A percentile compares a stretch with the other conserved stretches of the same genome.
These are phyloP conservation scores for Nitzschia sp. DNA, from an alignment of 108 stramenopile genomes.

Conservation along the genomic window DNA sequence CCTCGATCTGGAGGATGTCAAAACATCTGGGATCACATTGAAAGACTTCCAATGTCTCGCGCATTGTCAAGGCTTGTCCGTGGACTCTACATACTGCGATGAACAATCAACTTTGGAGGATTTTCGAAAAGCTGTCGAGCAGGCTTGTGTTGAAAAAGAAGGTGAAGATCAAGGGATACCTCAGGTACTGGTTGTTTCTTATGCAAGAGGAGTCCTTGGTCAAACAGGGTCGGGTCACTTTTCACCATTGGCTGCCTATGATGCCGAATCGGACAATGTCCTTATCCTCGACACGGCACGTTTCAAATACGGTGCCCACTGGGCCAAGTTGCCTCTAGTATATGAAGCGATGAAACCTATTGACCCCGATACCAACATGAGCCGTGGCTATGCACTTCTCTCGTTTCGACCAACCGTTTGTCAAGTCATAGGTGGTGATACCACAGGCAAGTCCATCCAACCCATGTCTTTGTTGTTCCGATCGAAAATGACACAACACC, in stretches of 20 bases:
- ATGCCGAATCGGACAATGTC: slow-evolving; percentile 61
- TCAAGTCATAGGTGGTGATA: background rate
- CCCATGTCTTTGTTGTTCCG: slow-evolving; percentile 68
- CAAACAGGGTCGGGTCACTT: slow-evolving; percentile 96
- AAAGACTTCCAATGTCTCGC: slow-evolving; percentile 72
- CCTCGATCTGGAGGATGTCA: slow-evolving; percentile 66
- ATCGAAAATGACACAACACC: slow-evolving; percentile 53
- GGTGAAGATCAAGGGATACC: slow-evolving; percentile 1
- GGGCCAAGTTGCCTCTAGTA: slow-evolving; percentile 64
- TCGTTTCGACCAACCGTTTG: slow-evolving; percentile 35
- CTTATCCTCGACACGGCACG: slow-evolving; percentile 83
- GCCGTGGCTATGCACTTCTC: slow-evolving; percentile 79
- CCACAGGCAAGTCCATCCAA: slow-evolving; percentile 2
- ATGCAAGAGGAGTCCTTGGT: slow-evolving; percentile 58
- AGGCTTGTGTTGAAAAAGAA: slow-evolving; percentile 49
- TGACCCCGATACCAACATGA: slow-evolving; percentile 69
- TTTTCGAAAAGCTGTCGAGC: slow-evolving; percentile 65
- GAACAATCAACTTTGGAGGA: slow-evolving; percentile 39
- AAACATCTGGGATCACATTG: slow-evolving; percentile 73
- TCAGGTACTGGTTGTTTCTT: slow-evolving; percentile 58
- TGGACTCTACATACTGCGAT: slow-evolving; percentile 45
- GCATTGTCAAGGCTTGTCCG: slow-evolving; percentile 75
- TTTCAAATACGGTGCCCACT: slow-evolving; percentile 93
- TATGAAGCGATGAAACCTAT: slow-evolving; percentile 61
- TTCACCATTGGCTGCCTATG: slow-evolving; percentile 88